These are phyloP conservation scores for Coemansia sp. DNA, from an alignment of 192 early-diverging fungal genomes.

Conservation along the genomic window DNA sequence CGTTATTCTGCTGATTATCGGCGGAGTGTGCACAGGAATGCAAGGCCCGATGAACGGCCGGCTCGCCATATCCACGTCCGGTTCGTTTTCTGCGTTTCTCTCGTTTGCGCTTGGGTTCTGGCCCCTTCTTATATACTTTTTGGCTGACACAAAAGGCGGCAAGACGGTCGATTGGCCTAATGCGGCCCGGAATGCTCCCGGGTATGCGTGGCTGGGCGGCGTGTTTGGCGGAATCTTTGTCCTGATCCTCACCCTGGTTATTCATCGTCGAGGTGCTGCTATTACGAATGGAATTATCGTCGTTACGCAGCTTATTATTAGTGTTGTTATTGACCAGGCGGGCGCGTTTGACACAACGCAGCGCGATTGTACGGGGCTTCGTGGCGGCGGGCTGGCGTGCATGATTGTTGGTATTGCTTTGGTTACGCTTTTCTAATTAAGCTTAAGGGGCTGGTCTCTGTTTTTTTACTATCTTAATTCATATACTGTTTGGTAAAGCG, in stretches of 20 bases:
- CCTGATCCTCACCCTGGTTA: slow-evolving; percentile 49
- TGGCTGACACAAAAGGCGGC: slow-evolving; percentile 50
- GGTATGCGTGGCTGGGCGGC: slow-evolving; percentile 52
- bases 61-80: slow-evolving; percentile 43
- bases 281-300: slow-evolving; percentile 55
- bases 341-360: slow-evolving; percentile 42
- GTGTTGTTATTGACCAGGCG: slow-evolving; percentile 44
- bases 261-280: slow-evolving; percentile 51
- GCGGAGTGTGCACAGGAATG: slow-evolving; percentile 45
- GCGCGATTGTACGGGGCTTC: slow-evolving; percentile 35
- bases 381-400: slow-evolving; percentile 48
- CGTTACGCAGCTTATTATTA: slow-evolving; percentile 51
- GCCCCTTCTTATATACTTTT: slow-evolving; percentile 53
- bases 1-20: slow-evolving; percentile 53
- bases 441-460: not conserved
- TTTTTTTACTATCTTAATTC: not conserved
- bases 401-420: slow-evolving; percentile 55
- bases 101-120: slow-evolving; percentile 54
- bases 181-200: slow-evolving; percentile 22
- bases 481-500: not conserved
- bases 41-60: slow-evolving; percentile 55
- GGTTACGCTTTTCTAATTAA: slow-evolving; percentile 44
- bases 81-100: slow-evolving; percentile 51
- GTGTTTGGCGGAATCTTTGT: slow-evolving; percentile 53
- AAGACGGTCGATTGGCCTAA: slow-evolving; percentile 44